Evolutionary conservation across 306 rosid genomes (phyloP).

Genomic region (Vigna trinervia): DNA sequence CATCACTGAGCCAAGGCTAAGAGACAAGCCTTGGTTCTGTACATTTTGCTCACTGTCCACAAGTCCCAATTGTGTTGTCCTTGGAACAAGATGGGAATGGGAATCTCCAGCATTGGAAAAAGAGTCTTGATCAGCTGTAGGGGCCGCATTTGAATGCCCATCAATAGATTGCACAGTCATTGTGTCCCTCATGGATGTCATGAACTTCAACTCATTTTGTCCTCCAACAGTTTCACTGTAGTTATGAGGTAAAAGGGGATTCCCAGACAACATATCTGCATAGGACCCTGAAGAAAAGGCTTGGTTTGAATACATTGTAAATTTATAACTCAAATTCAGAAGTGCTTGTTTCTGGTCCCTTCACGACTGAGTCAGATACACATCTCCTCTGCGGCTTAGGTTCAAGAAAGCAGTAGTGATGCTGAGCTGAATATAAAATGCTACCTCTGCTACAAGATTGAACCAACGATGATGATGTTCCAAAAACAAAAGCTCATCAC

Average conservation of each 20-base stretch:
- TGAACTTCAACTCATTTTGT: constrained; percentile 70
- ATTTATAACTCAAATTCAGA: constrained; percentile 53
- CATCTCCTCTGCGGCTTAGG: constrained; percentile 16
- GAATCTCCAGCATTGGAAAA: constrained; percentile 48
- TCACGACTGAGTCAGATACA: constrained; percentile 40
- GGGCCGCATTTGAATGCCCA: constrained; percentile 43
- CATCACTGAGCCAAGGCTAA: constrained; percentile 76
- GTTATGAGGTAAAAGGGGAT: constrained; percentile 57
- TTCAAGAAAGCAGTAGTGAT: constrained; percentile 25
- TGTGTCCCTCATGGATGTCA: constrained; percentile 56
- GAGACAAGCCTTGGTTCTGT: constrained; percentile 81
- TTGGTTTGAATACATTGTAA: constrained; percentile 70
- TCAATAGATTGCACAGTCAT: constrained; percentile 49
- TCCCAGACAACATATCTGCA: constrained; percentile 57
- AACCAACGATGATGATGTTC: constrained; percentile 5
- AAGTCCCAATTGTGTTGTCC: constrained; percentile 53
- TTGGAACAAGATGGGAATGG: constrained; percentile 43
- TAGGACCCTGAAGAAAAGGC: constrained; percentile 68
- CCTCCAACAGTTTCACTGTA: constrained; percentile 56
- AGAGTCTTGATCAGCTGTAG: constrained; percentile 43
- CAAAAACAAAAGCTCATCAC: constrained; percentile 31
- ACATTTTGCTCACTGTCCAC: constrained; percentile 55
- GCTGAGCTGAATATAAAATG: constrained; percentile 6
- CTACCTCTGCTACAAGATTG: constrained; percentile 34
- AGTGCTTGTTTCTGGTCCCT: constrained; percentile 51